phyloP scores from a whole-genome alignment of 1,139 yeast species.

The Taiozyma sp. region DNA sequence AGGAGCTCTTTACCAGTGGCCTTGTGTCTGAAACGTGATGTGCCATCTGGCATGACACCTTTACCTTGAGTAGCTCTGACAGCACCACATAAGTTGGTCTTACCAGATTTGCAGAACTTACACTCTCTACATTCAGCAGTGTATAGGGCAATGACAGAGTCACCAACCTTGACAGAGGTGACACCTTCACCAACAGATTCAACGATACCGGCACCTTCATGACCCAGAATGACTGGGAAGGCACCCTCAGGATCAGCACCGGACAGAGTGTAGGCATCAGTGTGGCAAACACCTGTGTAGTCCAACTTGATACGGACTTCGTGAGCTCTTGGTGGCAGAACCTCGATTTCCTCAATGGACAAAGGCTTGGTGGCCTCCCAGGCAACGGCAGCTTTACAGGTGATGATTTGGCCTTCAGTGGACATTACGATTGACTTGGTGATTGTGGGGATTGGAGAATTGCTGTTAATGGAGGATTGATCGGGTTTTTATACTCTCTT shows the following conservation, averaged over 20 bases:
- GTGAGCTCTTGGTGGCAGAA: slow-evolving; percentile 91
- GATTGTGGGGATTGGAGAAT: neutral
- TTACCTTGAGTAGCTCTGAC: slow-evolving; percentile 90
- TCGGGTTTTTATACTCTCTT: neutral
- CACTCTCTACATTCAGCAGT: slow-evolving; percentile 96
- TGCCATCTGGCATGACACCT: slow-evolving; percentile 96
- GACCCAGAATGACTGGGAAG: slow-evolving; percentile 89
- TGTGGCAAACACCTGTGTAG: slow-evolving; percentile 95
- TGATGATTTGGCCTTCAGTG: slow-evolving; percentile 56
- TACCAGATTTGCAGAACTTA: slow-evolving; percentile 91
- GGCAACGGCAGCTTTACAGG: slow-evolving; percentile 95
- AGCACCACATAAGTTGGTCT: slow-evolving; percentile 90
- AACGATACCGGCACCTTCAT: slow-evolving; percentile 96
- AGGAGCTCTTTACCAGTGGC: slow-evolving; percentile 77
- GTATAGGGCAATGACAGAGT: slow-evolving; percentile 85
- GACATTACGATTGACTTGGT: slow-evolving; percentile 20
- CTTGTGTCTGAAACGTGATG: slow-evolving; percentile 67
- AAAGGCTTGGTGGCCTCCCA: slow-evolving; percentile 94
- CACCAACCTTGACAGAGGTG: slow-evolving; percentile 81
- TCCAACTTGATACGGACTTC: slow-evolving; percentile 90
- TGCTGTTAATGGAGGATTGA: neutral
- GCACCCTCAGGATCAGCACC: slow-evolving; percentile 97
- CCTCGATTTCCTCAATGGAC: slow-evolving; percentile 81
- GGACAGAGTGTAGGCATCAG: slow-evolving; percentile 94
- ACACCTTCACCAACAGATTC: slow-evolving; percentile 94